These are phyloP conservation scores for Cylindrotheca fusiformis DNA, from an alignment of 108 stramenopile genomes.

Conservation along the genomic window DNA sequence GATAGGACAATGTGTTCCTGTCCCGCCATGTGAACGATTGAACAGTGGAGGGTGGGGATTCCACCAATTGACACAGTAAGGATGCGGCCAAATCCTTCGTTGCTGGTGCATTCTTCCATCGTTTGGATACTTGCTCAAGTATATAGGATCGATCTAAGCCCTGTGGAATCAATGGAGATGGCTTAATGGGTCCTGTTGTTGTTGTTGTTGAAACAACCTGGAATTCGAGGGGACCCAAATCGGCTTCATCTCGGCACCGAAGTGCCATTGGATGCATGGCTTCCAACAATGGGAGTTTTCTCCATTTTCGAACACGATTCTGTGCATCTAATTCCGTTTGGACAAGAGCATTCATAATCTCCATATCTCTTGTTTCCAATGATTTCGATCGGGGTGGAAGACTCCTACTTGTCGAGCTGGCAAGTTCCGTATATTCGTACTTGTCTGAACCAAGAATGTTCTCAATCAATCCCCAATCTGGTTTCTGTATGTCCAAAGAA, in stretches of 20 bases:
- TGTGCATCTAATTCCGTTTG: constrained; percentile 56
- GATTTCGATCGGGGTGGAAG: background rate
- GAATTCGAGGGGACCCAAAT: constrained; percentile 20
- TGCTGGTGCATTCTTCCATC: background rate
- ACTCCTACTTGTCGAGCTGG: constrained; percentile 1
- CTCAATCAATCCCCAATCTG: constrained; percentile 2
- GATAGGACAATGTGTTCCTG: too few relatives aligned
- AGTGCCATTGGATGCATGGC: constrained; percentile 44
- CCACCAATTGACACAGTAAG: constrained; percentile 16
- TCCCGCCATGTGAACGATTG: constrained; percentile 6
- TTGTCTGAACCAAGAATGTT: constrained; percentile 1
- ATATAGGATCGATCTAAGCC: constrained; percentile 36
- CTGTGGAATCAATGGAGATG: constrained; percentile 11
- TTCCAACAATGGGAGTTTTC: constrained; percentile 33
- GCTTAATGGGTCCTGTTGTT: constrained; percentile 4
- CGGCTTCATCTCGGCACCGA: constrained; percentile 25
- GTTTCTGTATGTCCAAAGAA: background rate
- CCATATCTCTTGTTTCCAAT: background rate
- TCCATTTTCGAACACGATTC: constrained; percentile 50
- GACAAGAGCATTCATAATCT: constrained; percentile 34
- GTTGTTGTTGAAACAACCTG: too few relatives aligned
- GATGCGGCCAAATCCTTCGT: constrained; percentile 7
- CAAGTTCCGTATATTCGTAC: constrained; percentile 16
- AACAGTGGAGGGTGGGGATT: constrained; percentile 5
- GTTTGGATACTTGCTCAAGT: constrained; percentile 2